Evolutionary conservation across 768 basidiomycete genomes (phyloP).

Genomic region (Epithele typhae): DNA sequence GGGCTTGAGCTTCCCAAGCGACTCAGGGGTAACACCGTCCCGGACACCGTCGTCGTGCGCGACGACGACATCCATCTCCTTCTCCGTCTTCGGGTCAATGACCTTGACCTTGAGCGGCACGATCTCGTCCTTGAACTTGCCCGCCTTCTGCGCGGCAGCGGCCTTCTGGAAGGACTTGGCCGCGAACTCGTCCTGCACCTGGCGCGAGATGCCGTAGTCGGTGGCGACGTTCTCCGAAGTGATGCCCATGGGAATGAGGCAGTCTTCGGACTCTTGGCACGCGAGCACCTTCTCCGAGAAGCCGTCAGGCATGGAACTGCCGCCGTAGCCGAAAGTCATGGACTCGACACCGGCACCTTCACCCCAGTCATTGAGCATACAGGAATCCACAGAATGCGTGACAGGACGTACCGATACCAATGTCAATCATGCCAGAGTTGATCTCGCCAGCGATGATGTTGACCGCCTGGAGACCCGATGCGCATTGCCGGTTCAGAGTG

Average conservation of each 20-base stretch:
- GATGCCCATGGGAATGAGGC: constrained; percentile 86
- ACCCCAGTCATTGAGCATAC: too few species aligned
- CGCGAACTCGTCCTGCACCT: constrained; percentile 80
- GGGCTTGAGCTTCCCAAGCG: constrained; percentile 78
- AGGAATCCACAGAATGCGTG: neutral
- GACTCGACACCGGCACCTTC: constrained; percentile 84
- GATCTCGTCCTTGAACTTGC: constrained; percentile 82
- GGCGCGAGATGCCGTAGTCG: constrained; percentile 70
- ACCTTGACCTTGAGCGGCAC: constrained; percentile 70
- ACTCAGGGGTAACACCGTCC: constrained; percentile 77
- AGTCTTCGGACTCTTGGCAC: constrained; percentile 72
- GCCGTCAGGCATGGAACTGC: constrained; percentile 47
- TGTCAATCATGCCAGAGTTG: constrained; percentile 72
- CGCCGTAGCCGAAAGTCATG: constrained; percentile 79
- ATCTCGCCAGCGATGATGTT: constrained; percentile 83
- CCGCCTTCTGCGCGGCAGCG: constrained; percentile 71
- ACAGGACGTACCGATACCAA: constrained; percentile 70
- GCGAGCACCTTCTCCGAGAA: constrained; percentile 64
- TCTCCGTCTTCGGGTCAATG: constrained; percentile 70
- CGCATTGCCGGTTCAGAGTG: constrained; percentile 90
- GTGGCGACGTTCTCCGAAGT: constrained; percentile 91
- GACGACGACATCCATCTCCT: constrained; percentile 62
- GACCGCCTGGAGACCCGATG: constrained; percentile 79
- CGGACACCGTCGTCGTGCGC: constrained; percentile 84
- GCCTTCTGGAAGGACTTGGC: constrained; percentile 85